Percentiles rank a stretch among this genome's conserved stretches.
These are phyloP conservation scores for Aureobasidium mangrovei DNA, from an alignment of 2,329 filamentous ascomycete species.

Conservation along the genomic window DNA sequence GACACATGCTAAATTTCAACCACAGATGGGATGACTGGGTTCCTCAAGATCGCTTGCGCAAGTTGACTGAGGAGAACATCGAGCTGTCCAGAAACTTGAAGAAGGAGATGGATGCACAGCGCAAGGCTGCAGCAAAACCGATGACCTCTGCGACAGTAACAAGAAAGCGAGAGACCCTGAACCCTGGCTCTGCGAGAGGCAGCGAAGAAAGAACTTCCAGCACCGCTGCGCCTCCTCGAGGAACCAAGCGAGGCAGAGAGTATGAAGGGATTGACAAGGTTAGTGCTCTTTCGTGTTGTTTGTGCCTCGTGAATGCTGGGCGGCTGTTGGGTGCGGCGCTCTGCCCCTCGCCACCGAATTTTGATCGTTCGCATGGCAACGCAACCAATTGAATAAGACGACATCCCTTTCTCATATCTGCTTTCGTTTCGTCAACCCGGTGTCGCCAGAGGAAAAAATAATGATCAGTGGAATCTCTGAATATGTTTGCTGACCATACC, in stretches of 20 bases:
- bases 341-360: background rate
- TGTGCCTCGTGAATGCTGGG: background rate
- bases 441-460: background rate
- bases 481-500: background rate
- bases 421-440: background rate
- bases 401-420: background rate
- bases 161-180: slow-evolving; percentile 50
- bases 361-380: background rate
- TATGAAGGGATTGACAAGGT: slow-evolving; percentile 72
- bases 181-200: slow-evolving; percentile 47
- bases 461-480: background rate
- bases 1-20: slow-evolving; percentile 13
- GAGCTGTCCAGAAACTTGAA: slow-evolving; percentile 71
- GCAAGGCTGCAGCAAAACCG: slow-evolving; percentile 37
- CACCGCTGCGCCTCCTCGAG: slow-evolving; percentile 51
- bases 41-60: slow-evolving; percentile 81
- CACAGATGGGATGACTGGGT: slow-evolving; percentile 96
- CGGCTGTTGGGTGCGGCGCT: slow-evolving; percentile 9
- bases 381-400: background rate
- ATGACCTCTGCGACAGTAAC: slow-evolving; percentile 31
- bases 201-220: slow-evolving; percentile 68
- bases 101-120: slow-evolving; percentile 56
- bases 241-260: slow-evolving; percentile 66
- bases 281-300: slow-evolving; percentile 19
- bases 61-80: slow-evolving; percentile 90